Percentiles rank a stretch among this genome's conserved stretches.
Evolutionary conservation across 2,329 filamentous ascomycete genomes (phyloP).

Genomic region (Thielaviopsis musarum): DNA sequence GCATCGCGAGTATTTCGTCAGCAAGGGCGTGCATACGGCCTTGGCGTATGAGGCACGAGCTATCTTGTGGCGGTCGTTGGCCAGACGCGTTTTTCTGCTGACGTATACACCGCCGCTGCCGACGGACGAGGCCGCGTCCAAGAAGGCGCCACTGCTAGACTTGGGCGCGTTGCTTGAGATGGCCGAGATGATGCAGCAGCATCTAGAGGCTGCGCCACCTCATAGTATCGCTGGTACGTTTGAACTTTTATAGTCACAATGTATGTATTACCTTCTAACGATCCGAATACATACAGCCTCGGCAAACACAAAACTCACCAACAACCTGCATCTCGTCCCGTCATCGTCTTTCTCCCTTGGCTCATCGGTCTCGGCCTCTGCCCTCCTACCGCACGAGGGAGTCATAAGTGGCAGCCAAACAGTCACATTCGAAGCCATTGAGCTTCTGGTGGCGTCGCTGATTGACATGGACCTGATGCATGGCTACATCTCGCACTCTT

Average conservation of each 20-base stretch:
- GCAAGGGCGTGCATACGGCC: constrained; percentile 57
- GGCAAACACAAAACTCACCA: constrained; percentile 3
- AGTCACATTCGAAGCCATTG: constrained; percentile 48
- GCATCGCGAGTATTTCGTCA: constrained; percentile 56
- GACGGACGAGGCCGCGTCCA: constrained; percentile 30
- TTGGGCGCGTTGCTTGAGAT: constrained; percentile 49
- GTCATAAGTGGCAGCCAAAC: constrained; percentile 46
- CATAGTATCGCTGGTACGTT: constrained; percentile 8
- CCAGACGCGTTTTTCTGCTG: constrained; percentile 60
- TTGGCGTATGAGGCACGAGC: constrained; percentile 64
- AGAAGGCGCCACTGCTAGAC: constrained; percentile 57
- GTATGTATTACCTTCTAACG: neutral
- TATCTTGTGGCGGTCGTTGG: constrained; percentile 68
- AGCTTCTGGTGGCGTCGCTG: constrained; percentile 59
- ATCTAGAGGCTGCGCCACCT: constrained; percentile 31
- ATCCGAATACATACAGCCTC: constrained; percentile 4
- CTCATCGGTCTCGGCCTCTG: constrained; percentile 16
- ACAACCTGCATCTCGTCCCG: constrained; percentile 9
- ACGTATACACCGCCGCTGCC: constrained; percentile 53
- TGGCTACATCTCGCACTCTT: constrained; percentile 67
- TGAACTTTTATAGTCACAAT: neutral
- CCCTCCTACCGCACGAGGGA: constrained; percentile 39
- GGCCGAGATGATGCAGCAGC: constrained; percentile 47
- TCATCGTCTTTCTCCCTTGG: neutral
- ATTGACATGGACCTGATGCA: constrained; percentile 66